These are phyloP conservation scores for Samsoniella hepiali DNA, from an alignment of 2,329 filamentous ascomycete species.

Conservation along the genomic window DNA sequence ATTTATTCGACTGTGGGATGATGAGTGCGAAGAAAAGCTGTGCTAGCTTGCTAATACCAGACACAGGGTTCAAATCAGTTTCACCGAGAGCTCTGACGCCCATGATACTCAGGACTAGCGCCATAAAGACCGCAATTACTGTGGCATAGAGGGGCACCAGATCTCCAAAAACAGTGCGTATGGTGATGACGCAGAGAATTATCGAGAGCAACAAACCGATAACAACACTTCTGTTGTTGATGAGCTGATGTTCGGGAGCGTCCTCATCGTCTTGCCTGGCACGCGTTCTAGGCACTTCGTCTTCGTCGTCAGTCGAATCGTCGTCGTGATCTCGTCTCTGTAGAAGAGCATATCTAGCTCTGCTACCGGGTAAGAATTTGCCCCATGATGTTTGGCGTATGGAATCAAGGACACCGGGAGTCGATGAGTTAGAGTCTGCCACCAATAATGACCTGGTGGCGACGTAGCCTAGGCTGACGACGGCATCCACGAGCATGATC, in stretches of 20 bases:
- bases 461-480: constrained; percentile 83
- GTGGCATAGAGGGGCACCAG: constrained; percentile 77
- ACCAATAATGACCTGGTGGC: constrained; percentile 56
- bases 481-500: constrained; percentile 93
- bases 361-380: not conserved
- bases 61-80: constrained; percentile 94
- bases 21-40: constrained; percentile 93
- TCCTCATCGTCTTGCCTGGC: constrained; percentile 56
- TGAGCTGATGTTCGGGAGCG: constrained; percentile 77
- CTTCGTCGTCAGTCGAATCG: constrained; percentile 25
- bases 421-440: constrained; percentile 4
- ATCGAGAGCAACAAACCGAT: constrained; percentile 77
- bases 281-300: not conserved
- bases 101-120: constrained; percentile 74
- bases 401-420: not conserved
- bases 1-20: constrained; percentile 74
- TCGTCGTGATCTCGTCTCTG: constrained; percentile 21
- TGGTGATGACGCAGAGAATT: constrained; percentile 73
- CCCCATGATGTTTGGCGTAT: not conserved
- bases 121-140: constrained; percentile 76
- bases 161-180: constrained; percentile 77
- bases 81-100: constrained; percentile 67
- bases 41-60: constrained; percentile 92
- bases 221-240: constrained; percentile 66
- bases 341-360: constrained; percentile 20